Percentiles rank a stretch among this genome's conserved stretches.
These are phyloP conservation scores for Cryptosporidium tyzzeri DNA, from an alignment of 169 alveolate species.

Conservation along the genomic window DNA sequence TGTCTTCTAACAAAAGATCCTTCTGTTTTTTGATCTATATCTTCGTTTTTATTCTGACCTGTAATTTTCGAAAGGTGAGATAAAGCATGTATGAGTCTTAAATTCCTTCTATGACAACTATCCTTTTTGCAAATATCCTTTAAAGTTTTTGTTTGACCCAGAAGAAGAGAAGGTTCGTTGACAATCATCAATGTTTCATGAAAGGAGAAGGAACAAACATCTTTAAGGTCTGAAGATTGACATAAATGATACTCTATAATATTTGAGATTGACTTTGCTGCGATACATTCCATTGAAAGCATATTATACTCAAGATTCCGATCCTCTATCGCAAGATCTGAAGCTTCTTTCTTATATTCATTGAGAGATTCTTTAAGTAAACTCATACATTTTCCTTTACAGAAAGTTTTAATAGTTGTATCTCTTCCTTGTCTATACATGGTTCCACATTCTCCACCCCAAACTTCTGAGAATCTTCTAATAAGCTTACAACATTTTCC, in stretches of 20 bases:
- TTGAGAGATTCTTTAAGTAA: background rate
- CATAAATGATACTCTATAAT: conserved; percentile 55
- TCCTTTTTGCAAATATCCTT: conserved; percentile 33
- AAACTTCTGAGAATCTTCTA: conserved; percentile 16
- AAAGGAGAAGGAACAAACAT: conserved; percentile 44
- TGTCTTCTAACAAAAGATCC: conserved; percentile 18
- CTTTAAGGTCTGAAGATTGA: background rate
- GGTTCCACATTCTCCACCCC: conserved; percentile 72
- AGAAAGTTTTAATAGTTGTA: conserved; percentile 60
- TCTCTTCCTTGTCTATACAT: conserved; percentile 75
- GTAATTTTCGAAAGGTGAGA: conserved; percentile 17
- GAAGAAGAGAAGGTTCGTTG: conserved; percentile 17
- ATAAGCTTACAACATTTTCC: conserved; percentile 35
- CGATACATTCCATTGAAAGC: conserved; percentile 4
- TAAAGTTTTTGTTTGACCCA: conserved; percentile 3
- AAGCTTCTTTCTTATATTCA: background rate
- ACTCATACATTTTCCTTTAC: conserved; percentile 67
- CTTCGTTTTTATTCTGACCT: background rate
- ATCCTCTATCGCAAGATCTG: background rate
- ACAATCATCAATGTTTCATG: conserved; percentile 55
- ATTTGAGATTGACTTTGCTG: conserved; percentile 40
- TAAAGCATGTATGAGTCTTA: conserved; percentile 33
- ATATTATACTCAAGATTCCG: background rate
- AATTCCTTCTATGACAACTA: conserved; percentile 57
- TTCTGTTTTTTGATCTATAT: background rate